Conservation (phyloP, 257 asterid genomes). For the Capsicum chinense region DNA sequence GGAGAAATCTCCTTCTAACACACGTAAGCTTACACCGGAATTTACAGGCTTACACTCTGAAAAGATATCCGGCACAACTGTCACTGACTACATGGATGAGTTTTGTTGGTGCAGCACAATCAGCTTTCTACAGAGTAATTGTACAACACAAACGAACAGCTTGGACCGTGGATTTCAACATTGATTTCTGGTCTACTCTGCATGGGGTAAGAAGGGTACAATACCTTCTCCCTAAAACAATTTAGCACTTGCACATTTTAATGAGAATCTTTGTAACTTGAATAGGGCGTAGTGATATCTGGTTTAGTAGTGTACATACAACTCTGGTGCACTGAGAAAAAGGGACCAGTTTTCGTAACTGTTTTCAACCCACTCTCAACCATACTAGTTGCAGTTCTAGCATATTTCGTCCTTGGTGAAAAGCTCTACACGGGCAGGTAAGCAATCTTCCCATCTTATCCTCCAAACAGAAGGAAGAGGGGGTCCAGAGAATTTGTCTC, state of each 20-base stretch:
- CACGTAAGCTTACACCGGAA: not conserved
- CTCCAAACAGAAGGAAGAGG: not conserved
- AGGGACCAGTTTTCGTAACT: conserved; percentile 82
- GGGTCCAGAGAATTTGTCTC: not conserved
- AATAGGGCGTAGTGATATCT: conserved; percentile 69
- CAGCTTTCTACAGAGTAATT: conserved; percentile 66
- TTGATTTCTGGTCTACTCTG: conserved; percentile 75
- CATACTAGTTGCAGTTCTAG: conserved; percentile 55
- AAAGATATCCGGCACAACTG: conserved; percentile 76
- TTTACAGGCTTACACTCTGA: conserved; percentile 64
- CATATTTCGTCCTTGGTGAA: conserved; percentile 70
- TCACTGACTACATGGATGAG: conserved; percentile 78
- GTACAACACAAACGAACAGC: conserved; percentile 56
- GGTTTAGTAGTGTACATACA: conserved; percentile 59
- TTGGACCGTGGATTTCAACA: conserved; percentile 71
- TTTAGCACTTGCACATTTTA: not conserved
- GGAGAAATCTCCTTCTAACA: not conserved
- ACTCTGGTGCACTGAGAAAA: conserved; percentile 71
- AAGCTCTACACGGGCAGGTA: conserved; percentile 75
- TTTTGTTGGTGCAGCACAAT: conserved; percentile 79
- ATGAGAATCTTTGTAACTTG: not conserved
- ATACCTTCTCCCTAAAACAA: not conserved
- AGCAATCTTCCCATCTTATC: not conserved
- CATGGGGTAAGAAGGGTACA: conserved; percentile 57
- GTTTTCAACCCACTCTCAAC: conserved; percentile 77